Conservation (phyloP, 1,284 basidiomycete species). For the Porphyrellus sp. region DNA sequence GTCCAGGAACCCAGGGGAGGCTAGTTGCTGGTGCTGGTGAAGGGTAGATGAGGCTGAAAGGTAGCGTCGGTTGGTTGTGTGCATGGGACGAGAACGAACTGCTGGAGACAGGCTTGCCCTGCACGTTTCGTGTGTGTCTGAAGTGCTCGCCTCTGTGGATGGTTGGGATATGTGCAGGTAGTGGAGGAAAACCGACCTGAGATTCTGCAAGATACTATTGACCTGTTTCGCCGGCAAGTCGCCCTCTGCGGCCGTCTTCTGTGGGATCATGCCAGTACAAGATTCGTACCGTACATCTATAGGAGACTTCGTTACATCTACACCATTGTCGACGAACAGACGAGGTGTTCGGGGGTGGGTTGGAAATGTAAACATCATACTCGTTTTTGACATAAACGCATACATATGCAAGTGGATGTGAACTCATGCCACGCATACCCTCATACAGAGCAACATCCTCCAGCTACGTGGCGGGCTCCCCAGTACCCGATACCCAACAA, state of each 20-base stretch:
- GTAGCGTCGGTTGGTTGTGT: conserved; percentile 42
- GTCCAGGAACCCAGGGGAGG: conserved; percentile 38
- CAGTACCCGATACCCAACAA: conserved; percentile 13
- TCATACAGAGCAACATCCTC: conserved; percentile 30
- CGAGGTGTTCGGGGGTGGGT: background rate
- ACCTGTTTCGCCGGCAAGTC: conserved; percentile 35
- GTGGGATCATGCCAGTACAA: conserved; percentile 18
- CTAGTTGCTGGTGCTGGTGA: conserved; percentile 14
- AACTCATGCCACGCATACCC: conserved; percentile 41
- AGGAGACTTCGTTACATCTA: conserved; percentile 2
- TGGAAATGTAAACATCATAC: conserved; percentile 18
- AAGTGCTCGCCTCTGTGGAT: conserved; percentile 58
- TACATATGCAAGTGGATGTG: conserved; percentile 26
- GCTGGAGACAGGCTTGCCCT: conserved; percentile 36
- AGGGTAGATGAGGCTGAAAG: conserved; percentile 37
- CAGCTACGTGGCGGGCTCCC: conserved; percentile 18
- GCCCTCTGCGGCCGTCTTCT: conserved; percentile 3
- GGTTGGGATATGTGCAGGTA: background rate
- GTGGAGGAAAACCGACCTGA: conserved; percentile 21
- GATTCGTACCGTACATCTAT: background rate
- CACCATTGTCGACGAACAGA: background rate
- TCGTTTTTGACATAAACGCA: conserved; percentile 28
- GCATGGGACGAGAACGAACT: conserved; percentile 20
- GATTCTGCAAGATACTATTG: conserved; percentile 44
- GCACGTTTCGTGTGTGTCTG: conserved; percentile 56